Conservation (phyloP, 2,329 filamentous ascomycete species). For the Pseudogymnoascus sp. region DNA sequence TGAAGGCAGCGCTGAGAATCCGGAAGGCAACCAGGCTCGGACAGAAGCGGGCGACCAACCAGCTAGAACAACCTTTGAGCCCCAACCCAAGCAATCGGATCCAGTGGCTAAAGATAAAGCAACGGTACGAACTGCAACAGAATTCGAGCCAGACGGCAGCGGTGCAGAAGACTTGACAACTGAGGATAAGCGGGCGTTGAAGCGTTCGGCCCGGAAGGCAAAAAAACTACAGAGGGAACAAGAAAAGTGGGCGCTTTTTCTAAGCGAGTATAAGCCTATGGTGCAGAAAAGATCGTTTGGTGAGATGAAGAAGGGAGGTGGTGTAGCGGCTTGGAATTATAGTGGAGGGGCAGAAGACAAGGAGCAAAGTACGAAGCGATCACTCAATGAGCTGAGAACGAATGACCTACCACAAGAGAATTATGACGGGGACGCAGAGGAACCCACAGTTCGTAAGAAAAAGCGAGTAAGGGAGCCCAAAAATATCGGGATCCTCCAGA, state of each 20-base stretch:
- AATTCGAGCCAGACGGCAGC: background rate
- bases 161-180: no score
- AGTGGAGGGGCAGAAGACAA: background rate
- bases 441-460: background rate
- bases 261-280: background rate
- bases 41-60: background rate
- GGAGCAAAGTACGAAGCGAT: background rate
- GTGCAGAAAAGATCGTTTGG: background rate
- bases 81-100: background rate
- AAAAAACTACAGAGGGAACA: no score
- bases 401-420: background rate
- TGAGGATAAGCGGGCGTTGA: no score
- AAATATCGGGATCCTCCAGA: no score
- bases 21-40: background rate
- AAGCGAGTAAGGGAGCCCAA: no score
- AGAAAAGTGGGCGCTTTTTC: background rate
- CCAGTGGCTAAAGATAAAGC: background rate
- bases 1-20: background rate
- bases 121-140: background rate
- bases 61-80: background rate
- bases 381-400: background rate
- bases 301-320: background rate
- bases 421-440: background rate
- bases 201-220: no score
- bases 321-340: conserved; percentile 8